Evolutionary conservation across 2,329 filamentous ascomycete species (phyloP).

Genomic region (Aspergillus costaricaensis): DNA sequence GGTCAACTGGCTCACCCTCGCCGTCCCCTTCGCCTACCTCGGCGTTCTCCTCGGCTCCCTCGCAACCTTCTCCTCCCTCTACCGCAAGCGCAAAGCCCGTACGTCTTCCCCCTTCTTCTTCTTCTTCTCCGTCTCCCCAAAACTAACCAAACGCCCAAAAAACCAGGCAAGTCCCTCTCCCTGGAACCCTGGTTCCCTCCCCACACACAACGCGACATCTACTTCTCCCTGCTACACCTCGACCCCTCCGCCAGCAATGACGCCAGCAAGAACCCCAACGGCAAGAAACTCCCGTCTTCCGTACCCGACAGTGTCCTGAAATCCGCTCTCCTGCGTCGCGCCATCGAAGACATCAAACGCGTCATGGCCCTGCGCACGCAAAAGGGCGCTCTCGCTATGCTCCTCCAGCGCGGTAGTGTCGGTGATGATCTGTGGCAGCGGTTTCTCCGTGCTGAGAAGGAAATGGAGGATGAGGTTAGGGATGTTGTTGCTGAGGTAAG

Average conservation of each 20-base stretch:
- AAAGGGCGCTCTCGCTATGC: slow-evolving; percentile 80
- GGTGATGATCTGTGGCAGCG: slow-evolving; percentile 96
- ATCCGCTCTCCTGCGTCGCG: slow-evolving; percentile 83
- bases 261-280: slow-evolving; percentile 55
- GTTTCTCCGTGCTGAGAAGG: slow-evolving; percentile 88
- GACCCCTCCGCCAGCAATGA: slow-evolving; percentile 55
- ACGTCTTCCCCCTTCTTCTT: slow-evolving; percentile 46
- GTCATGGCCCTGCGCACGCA: slow-evolving; percentile 85
- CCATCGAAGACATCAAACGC: slow-evolving; percentile 88
- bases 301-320: slow-evolving; percentile 84
- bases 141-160: slow-evolving; percentile 24
- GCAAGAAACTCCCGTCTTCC: slow-evolving; percentile 44
- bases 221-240: slow-evolving; percentile 86
- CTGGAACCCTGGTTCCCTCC: slow-evolving; percentile 93
- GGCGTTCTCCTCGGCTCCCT: slow-evolving; percentile 83
- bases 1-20: slow-evolving; percentile 79
- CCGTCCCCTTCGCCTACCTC: slow-evolving; percentile 86
- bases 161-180: slow-evolving; percentile 71
- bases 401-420: slow-evolving; percentile 87
- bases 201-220: slow-evolving; percentile 90
- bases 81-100: slow-evolving; percentile 88
- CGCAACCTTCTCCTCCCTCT: slow-evolving; percentile 87
- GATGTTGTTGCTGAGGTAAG: slow-evolving; percentile 89
- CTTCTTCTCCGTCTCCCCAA: too few relatives aligned
- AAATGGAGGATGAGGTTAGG: slow-evolving; percentile 93